Conservation (phyloP, 306 rosid species). For the Sphenostylis stenocarpa region DNA sequence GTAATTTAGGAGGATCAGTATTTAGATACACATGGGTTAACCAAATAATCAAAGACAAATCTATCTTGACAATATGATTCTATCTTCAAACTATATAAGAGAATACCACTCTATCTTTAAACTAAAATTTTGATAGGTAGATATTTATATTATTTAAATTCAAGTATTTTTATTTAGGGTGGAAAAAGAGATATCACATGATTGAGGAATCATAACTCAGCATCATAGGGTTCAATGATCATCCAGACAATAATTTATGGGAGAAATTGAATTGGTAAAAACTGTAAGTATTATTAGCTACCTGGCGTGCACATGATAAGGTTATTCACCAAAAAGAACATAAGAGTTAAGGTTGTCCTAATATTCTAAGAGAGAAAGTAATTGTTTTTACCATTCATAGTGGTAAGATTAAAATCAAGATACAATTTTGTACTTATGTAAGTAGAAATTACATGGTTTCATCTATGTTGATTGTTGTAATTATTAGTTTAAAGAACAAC, state of each 20-base stretch:
- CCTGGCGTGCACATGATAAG: background rate
- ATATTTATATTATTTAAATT: too few species aligned
- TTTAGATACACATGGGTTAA: background rate
- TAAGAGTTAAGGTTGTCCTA: background rate
- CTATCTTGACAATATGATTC: too few species aligned
- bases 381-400: background rate
- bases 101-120: too few species aligned
- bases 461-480: background rate
- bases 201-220: slow-evolving; percentile 6
- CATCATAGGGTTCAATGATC: background rate
- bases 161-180: background rate
- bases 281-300: background rate
- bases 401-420: background rate
- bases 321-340: background rate
- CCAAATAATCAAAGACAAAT: background rate
- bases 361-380: background rate
- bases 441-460: background rate
- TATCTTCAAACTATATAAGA: too few species aligned
- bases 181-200: slow-evolving; percentile 8
- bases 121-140: too few species aligned
- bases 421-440: background rate
- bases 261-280: background rate
- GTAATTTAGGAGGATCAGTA: background rate
- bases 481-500: background rate
- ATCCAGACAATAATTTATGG: background rate